Conservation (phyloP, 2,329 filamentous ascomycete species). For the Cladophialophora chaetospira region DNA sequence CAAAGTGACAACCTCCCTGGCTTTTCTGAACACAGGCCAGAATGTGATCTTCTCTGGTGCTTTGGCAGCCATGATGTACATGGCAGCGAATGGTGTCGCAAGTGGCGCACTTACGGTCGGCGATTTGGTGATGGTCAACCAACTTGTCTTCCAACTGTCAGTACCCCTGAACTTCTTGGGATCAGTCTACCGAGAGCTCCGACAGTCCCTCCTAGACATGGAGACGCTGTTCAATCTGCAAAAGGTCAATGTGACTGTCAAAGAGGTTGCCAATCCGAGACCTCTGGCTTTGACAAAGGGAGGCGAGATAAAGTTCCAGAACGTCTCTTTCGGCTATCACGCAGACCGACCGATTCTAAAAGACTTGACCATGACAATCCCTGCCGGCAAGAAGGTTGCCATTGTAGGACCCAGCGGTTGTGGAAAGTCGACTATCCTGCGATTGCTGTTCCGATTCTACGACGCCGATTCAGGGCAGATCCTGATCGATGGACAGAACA, state of each 20-base stretch:
- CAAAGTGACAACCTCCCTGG: constrained; percentile 91
- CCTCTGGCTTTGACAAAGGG: constrained; percentile 71
- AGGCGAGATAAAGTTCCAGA: constrained; percentile 90
- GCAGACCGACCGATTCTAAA: constrained; percentile 82
- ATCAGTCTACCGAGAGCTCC: constrained; percentile 93
- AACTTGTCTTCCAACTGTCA: constrained; percentile 96
- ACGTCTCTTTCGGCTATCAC: constrained; percentile 92
- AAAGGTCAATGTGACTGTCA: constrained; percentile 88
- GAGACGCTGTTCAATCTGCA: constrained; percentile 97
- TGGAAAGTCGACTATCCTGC: constrained; percentile 90
- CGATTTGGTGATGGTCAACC: constrained; percentile 97
- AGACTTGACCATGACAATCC: constrained; percentile 83
- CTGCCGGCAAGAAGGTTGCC: constrained; percentile 92
- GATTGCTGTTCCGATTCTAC: constrained; percentile 91
- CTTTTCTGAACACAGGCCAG: constrained; percentile 90
- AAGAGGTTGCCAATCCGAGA: constrained; percentile 73
- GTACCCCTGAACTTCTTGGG: constrained; percentile 96
- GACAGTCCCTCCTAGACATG: constrained; percentile 96
- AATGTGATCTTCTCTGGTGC: constrained; percentile 96
- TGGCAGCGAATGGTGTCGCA: constrained; percentile 87
- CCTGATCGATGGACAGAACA: constrained; percentile 88
- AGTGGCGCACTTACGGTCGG: constrained; percentile 81
- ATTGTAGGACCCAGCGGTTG: constrained; percentile 94
- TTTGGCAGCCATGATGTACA: constrained; percentile 96
- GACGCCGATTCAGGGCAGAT: constrained; percentile 85